Evolutionary conservation across 768 basidiomycete species (phyloP).

Genomic region (Hydnomerulius pinastri): DNA sequence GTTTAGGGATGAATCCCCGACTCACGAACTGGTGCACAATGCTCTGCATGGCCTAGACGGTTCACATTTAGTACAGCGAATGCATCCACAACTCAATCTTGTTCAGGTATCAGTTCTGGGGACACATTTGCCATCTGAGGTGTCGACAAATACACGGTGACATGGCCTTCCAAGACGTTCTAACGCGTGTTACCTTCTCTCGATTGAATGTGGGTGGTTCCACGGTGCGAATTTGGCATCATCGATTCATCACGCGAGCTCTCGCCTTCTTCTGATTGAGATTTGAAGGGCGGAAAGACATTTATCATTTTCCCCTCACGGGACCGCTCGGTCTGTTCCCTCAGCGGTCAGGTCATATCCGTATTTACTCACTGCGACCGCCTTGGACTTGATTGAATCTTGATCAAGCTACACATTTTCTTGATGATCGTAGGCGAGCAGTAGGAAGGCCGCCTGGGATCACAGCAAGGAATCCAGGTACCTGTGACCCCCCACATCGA

Average conservation of each 20-base stretch:
- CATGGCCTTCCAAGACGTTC: slow-evolving; percentile 6
- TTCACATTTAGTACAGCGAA: not conserved
- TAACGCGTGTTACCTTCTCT: not conserved
- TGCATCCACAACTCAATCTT: slow-evolving; percentile 4
- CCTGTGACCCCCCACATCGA: not conserved
- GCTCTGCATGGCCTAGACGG: not conserved
- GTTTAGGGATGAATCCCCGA: slow-evolving; percentile 4
- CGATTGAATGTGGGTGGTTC: not conserved
- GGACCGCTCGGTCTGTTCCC: not conserved
- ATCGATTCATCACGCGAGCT: slow-evolving; percentile 22
- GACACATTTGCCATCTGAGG: slow-evolving; percentile 12
- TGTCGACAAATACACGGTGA: not conserved
- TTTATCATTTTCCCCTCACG: not conserved
- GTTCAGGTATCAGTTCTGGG: slow-evolving; percentile 11
- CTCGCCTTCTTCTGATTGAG: slow-evolving; percentile 12
- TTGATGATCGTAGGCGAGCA: not conserved
- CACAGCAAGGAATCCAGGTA: not conserved
- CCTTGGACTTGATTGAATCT: not conserved
- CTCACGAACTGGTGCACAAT: slow-evolving; percentile 12
- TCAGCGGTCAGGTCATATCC: not conserved
- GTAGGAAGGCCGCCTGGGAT: not conserved
- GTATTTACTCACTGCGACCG: not conserved
- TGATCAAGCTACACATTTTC: not conserved
- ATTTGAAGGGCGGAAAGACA: not conserved
- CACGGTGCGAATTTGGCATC: slow-evolving; percentile 2